These are phyloP conservation scores for Aquanectria penicillioides DNA, from an alignment of 2,329 filamentous ascomycete species.

Conservation along the genomic window DNA sequence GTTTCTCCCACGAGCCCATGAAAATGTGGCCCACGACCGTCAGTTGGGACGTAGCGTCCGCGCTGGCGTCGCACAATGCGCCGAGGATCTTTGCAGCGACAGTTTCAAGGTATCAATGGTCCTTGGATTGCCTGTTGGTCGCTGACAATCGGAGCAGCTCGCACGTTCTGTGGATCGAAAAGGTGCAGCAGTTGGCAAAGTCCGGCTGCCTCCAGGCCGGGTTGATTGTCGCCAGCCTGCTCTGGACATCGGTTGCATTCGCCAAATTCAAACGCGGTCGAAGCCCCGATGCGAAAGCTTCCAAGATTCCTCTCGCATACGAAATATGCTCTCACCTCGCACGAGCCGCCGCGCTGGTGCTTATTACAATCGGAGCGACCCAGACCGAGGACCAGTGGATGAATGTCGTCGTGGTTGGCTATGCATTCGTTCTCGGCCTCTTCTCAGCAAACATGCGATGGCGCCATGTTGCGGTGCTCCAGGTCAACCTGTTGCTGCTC, in stretches of 20 bases:
- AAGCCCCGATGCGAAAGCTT: not conserved
- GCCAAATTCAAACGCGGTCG: not conserved
- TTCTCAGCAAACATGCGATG: not conserved
- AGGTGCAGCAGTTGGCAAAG: not conserved
- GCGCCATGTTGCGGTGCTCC: not conserved
- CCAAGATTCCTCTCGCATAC: not conserved
- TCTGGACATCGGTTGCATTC: not conserved
- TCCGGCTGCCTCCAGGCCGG: not conserved
- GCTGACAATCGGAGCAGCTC: not conserved
- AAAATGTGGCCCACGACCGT: not conserved
- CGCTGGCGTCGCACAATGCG: not conserved
- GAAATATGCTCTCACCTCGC: not conserved
- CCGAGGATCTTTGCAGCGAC: not conserved
- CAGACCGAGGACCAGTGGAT: not conserved
- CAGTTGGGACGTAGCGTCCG: not conserved
- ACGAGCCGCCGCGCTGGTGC: not conserved
- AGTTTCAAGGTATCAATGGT: not conserved
- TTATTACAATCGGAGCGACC: not conserved
- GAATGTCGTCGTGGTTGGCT: not conserved
- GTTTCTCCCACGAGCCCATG: too few species aligned
- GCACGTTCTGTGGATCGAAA: not conserved
- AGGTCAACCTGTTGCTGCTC: not conserved
- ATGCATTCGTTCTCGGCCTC: not conserved
- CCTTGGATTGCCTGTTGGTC: not conserved
- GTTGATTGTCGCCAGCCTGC: not conserved